Percentiles rank a stretch among this genome's conserved stretches.
These are phyloP conservation scores for Penicillium manginii DNA, from an alignment of 495 filamentous ascomycete genomes.

Conservation along the genomic window DNA sequence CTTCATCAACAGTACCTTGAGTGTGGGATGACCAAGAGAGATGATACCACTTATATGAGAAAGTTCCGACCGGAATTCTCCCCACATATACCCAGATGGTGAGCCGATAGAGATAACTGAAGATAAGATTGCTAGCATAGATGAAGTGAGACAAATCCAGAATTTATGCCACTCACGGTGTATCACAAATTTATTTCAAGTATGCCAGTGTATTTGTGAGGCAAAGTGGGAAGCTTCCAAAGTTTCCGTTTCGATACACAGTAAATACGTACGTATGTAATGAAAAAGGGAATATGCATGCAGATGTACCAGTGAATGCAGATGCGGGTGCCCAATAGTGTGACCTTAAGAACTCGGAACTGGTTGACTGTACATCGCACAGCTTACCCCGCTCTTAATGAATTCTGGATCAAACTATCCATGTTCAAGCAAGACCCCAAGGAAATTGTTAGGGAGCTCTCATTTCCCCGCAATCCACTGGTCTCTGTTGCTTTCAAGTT, in stretches of 20 bases:
- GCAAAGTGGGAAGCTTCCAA: too few relatives aligned
- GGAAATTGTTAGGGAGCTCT: too few relatives aligned
- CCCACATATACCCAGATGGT: neutral
- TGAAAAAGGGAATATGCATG: neutral
- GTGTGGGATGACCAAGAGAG: constrained; percentile 6
- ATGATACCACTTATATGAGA: constrained; percentile 5
- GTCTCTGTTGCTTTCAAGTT: too few relatives aligned
- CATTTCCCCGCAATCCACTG: too few relatives aligned
- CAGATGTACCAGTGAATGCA: neutral
- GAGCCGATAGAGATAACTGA: neutral
- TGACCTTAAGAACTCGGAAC: neutral
- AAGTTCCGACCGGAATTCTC: neutral
- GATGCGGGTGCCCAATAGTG: neutral
- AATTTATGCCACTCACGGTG: too few relatives aligned
- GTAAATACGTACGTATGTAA: neutral
- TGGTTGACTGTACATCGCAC: neutral
- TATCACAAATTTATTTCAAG: too few relatives aligned
- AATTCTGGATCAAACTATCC: neutral
- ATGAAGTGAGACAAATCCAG: too few relatives aligned
- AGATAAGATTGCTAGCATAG: too few relatives aligned
- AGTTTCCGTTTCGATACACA: neutral
- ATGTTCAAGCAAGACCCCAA: too few relatives aligned
- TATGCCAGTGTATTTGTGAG: too few relatives aligned
- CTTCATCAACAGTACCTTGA: constrained; percentile 7
- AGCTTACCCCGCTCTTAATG: neutral